These are phyloP conservation scores for Sanghuangporus sanghuang DNA, from an alignment of 1,284 basidiomycete species.

Conservation along the genomic window DNA sequence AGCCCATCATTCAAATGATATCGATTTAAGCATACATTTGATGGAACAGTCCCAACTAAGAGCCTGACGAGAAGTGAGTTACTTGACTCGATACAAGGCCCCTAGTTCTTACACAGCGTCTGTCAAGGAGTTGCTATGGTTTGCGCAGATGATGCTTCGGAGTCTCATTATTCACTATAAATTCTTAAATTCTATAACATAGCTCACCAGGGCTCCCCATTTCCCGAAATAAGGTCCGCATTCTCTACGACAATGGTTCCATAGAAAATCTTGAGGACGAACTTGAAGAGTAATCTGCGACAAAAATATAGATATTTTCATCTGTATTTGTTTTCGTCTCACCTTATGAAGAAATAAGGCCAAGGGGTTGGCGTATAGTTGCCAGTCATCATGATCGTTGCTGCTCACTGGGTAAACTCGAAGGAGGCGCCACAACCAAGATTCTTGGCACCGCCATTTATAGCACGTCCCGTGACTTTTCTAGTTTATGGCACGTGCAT, in stretches of 20 bases:
- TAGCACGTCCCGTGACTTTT: neutral
- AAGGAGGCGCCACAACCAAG: neutral
- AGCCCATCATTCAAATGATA: neutral
- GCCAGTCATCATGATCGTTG: slow-evolving; percentile 9
- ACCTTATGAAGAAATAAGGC: slow-evolving; percentile 68
- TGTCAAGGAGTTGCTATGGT: slow-evolving; percentile 81
- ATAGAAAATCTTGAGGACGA: slow-evolving; percentile 84
- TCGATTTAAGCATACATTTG: slow-evolving; percentile 36
- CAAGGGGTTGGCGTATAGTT: slow-evolving; percentile 43
- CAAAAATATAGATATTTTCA: neutral
- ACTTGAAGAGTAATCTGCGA: slow-evolving; percentile 60
- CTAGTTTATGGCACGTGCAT: neutral
- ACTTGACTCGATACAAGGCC: neutral
- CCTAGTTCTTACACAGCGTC: slow-evolving; percentile 66
- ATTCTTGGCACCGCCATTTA: neutral
- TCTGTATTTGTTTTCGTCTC: slow-evolving; percentile 5
- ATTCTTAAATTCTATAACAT: slow-evolving; percentile 7
- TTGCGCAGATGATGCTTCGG: slow-evolving; percentile 63
- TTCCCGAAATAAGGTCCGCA: slow-evolving; percentile 58
- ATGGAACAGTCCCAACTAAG: slow-evolving; percentile 64
- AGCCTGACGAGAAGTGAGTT: slow-evolving; percentile 37
- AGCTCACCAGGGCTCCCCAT: slow-evolving; percentile 67
- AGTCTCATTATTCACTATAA: slow-evolving; percentile 24
- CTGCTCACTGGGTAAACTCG: neutral
- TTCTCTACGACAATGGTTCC: slow-evolving; percentile 85